A percentile compares a stretch with the other conserved stretches of the same genome.
These are phyloP conservation scores for Epichloe uncinata DNA, from an alignment of 2,329 filamentous ascomycete genomes.

Conservation along the genomic window DNA sequence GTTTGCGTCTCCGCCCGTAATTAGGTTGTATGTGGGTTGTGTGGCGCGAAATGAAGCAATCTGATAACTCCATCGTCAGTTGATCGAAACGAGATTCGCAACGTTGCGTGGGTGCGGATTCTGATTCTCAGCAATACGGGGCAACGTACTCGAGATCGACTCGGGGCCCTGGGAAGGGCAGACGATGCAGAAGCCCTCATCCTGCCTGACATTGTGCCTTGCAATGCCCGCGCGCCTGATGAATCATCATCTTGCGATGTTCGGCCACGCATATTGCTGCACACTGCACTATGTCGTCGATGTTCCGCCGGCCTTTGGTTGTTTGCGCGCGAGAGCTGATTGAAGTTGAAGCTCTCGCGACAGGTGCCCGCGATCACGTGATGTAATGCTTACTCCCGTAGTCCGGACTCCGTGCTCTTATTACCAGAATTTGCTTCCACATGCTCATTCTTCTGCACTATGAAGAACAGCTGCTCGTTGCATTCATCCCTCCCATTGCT, in stretches of 20 bases:
- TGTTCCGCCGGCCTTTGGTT: neutral
- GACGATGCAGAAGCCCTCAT: conserved; percentile 23
- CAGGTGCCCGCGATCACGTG: conserved; percentile 2
- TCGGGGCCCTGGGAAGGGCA: conserved; percentile 22
- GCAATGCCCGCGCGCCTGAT: conserved; percentile 16
- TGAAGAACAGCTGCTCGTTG: neutral
- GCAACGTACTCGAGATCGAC: conserved; percentile 26
- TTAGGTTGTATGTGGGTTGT: conserved; percentile 45
- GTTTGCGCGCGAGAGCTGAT: neutral
- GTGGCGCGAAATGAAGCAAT: conserved; percentile 35
- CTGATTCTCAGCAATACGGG: neutral
- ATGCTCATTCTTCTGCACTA: neutral
- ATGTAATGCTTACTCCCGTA: neutral
- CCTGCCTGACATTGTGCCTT: conserved; percentile 17
- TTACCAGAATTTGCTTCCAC: too few species aligned
- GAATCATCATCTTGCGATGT: conserved; percentile 19
- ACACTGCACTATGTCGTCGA: neutral
- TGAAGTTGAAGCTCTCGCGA: conserved; percentile 1
- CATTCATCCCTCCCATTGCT: too few species aligned
- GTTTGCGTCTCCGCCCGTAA: conserved; percentile 37
- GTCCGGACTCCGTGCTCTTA: too few species aligned
- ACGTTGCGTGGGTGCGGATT: conserved; percentile 1
- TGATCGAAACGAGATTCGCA: neutral
- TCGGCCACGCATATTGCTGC: conserved; percentile 19
- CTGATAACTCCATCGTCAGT: conserved; percentile 12